phyloP scores from a whole-genome alignment of 1,284 basidiomycete species.

The Cryptococcus amylolentus region DNA sequence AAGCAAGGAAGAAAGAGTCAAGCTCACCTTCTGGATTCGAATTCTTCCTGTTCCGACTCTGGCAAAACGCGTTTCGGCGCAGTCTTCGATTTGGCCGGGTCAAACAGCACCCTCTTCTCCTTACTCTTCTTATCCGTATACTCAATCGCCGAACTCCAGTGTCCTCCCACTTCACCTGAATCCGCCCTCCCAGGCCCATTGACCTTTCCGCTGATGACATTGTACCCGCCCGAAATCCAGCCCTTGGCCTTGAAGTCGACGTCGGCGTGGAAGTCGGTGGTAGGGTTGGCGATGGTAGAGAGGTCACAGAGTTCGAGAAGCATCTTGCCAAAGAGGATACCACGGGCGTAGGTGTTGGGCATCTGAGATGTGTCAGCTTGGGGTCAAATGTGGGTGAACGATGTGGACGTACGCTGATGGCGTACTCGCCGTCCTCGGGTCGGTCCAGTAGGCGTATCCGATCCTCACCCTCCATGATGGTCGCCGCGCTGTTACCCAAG shows the following conservation, averaged over 20 bases:
- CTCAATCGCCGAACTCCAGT: constrained; percentile 91
- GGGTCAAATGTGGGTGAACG: neutral
- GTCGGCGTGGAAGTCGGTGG: constrained; percentile 70
- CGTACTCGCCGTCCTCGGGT: constrained; percentile 70
- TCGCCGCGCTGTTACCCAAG: constrained; percentile 92
- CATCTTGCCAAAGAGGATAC: constrained; percentile 98
- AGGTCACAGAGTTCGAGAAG: constrained; percentile 92
- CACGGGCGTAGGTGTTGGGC: constrained; percentile 96
- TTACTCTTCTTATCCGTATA: constrained; percentile 69
- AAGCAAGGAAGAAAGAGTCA: constrained; percentile 1
- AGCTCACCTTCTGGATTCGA: constrained; percentile 77
- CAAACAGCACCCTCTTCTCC: constrained; percentile 74
- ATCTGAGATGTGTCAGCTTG: constrained; percentile 52
- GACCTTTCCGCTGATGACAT: constrained; percentile 79
- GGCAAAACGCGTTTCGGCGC: constrained; percentile 79
- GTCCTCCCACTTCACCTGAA: constrained; percentile 80
- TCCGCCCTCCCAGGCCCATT: constrained; percentile 60
- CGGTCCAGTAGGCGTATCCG: constrained; percentile 73
- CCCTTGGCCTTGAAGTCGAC: constrained; percentile 99
- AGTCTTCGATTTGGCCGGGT: constrained; percentile 70
- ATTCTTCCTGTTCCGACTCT: constrained; percentile 81
- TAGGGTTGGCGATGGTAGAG: constrained; percentile 78
- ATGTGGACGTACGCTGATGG: constrained; percentile 36
- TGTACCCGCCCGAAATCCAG: constrained; percentile 96
- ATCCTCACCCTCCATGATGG: constrained; percentile 94